Base-by-base conservation (phyloP, 306 rosid genomes). In the Vigna angularis region DNA sequence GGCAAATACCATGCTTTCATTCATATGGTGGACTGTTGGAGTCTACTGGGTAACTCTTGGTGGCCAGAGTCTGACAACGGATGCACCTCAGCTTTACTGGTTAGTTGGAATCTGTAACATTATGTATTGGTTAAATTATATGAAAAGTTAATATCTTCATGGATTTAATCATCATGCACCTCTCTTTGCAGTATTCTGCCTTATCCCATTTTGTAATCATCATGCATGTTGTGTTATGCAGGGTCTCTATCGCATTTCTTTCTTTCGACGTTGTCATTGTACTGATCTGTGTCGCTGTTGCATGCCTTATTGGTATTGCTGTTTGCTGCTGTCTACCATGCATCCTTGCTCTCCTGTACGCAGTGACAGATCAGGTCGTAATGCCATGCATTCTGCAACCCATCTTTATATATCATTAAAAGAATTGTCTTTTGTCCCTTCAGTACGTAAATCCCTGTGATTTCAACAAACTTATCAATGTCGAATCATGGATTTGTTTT, bases 301-400 rank as follows among this genome's bases (percentile, higher is more conserved):
- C 98, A 2, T 92, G 98, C 65, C 90, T 95, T 47, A 86, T 92
- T 75, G 97, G 98, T 55, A 89, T 92, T 65, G 97, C 98, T 24
- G 91, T 95, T 82, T 95, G 98, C 88, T 95, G 97, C 82, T 95
- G 91, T 79, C 88, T 95, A 4, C 98, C 98, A 6, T 92, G 98
- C 91, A 92, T 95, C 77, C 86, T 95, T 76, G 93, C 96, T 40
- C 74, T 95, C 76, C 83, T 91, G 67, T 89, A 83, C 40, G 93
- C 80, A 0, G 86, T 91, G 62, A 59, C 93, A 0, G 93, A 88
- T 83, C 94, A 89, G 97, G 98, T 30, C 0, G 34, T 30, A 30
- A 30, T 30, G 28, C 28, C 3, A 26, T 26, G 50, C 1, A 22
- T 62, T 62, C 1, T 22, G 44, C 16, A 67, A 3, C 22, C 7